These are phyloP conservation scores for Escallonia rubra DNA, from an alignment of 129 eudicot genomes.

Conservation along the genomic window DNA sequence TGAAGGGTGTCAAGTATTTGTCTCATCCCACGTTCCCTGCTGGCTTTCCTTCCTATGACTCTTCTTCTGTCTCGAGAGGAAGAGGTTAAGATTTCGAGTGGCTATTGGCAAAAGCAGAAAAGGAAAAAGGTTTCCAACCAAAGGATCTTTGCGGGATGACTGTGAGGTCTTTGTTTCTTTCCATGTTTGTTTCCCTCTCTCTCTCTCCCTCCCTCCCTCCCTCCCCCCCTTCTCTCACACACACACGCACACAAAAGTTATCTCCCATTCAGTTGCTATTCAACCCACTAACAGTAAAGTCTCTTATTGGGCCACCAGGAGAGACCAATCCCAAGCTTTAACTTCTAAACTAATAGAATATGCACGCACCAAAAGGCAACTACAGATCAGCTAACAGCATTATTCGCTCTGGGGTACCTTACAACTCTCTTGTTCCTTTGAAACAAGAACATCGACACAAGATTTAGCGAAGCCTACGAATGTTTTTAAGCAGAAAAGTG, in stretches of 20 bases:
- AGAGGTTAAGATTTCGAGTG: constrained; percentile 17
- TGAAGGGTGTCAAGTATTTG: constrained; percentile 42
- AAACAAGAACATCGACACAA: background rate
- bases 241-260: background rate
- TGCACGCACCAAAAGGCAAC: background rate
- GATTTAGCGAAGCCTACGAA: no score
- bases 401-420: background rate
- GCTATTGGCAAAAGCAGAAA: constrained; percentile 13
- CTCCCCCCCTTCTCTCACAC: no score
- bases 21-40: constrained; percentile 48
- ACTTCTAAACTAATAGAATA: no score
- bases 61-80: constrained; percentile 10
- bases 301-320: background rate
- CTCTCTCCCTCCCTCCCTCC: background rate
- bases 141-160: constrained; percentile 25
- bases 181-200: constrained; percentile 2
- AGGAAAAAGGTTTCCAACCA: constrained; percentile 10
- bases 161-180: constrained; percentile 23
- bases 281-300: background rate
- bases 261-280: background rate
- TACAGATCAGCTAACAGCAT: background rate
- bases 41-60: constrained; percentile 18
- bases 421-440: background rate
- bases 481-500: no score
- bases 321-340: background rate